Base-by-base conservation (phyloP, 148 eudicot genomes). In the Amaranthus cruentus region DNA sequence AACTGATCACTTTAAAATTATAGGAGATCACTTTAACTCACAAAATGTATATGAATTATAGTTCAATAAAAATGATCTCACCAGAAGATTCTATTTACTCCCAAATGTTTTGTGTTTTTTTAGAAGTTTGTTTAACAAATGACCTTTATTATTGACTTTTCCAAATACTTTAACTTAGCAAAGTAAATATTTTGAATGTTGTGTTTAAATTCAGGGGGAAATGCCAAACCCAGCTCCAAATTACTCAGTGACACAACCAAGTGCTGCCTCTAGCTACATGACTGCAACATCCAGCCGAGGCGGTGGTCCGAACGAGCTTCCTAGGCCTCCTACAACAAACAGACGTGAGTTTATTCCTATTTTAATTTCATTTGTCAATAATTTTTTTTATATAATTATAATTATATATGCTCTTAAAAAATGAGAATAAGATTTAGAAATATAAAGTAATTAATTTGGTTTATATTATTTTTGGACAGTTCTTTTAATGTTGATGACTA, bases 251-350 rank as follows among this genome's bases (percentile, higher is more conserved):
- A 67, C 56, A 38, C 76, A 71, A 7, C 47, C 75, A 56, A 64
- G 48, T 70, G 78, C 18, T 44, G 73, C 51, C 9, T 43, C 69
- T 43, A 69, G 62, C 76, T 84, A n/a, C 88, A 78, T 78, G 87
- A 84, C 42, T 47, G 82, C 10, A 7, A 55, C 70, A 18, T 78
- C 83, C 0, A 68, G 72, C 55, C 88, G 92, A 6, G 86, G 86
- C 55, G 61, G 86, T 51, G 61, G 79, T 38, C 42, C 83, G 4
- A 88, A 87, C 68, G 92, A 92, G 79, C 86, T 82, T 66, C 97
- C 92, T 0, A 88, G 82, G 86, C 86, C 90, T 68, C 93, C 90
- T n/a, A 80, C 77, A 0, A 81, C 87, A 57, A 92, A 87, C 74
- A 84, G 88, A 87, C 97, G 97, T 92, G 78, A 88, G 97, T 75